A percentile compares a stretch with the other conserved stretches of the same genome.
These are phyloP conservation scores for Bimuria novae-zelandiae DNA, from an alignment of 2,329 filamentous ascomycete genomes.

Conservation along the genomic window DNA sequence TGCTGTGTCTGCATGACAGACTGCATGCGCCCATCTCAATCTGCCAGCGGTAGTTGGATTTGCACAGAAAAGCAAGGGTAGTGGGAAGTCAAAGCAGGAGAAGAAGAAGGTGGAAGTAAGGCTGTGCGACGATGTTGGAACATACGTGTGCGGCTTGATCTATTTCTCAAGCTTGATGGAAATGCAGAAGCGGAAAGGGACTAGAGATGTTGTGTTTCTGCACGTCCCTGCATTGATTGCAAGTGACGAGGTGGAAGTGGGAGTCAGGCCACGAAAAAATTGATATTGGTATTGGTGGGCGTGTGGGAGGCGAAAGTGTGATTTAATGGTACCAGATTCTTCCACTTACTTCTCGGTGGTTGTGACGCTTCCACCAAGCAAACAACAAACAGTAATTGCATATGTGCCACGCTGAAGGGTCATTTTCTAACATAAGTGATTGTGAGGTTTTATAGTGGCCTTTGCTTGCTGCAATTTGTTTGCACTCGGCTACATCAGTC, in stretches of 20 bases:
- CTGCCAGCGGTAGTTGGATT: background rate
- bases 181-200: constrained; percentile 24
- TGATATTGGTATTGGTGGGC: constrained; percentile 45
- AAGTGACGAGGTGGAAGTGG: constrained; percentile 37
- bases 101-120: constrained; percentile 33
- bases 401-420: too few species aligned
- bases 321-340: too few species aligned
- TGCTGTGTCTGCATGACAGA: constrained; percentile 19
- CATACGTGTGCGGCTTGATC: constrained; percentile 52
- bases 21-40: constrained; percentile 13
- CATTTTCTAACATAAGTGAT: too few species aligned
- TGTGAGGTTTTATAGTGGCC: too few species aligned
- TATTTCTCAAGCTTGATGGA: constrained; percentile 47
- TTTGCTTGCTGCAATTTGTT: too few species aligned
- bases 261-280: constrained; percentile 34
- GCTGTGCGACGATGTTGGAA: constrained; percentile 47
- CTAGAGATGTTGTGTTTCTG: constrained; percentile 45
- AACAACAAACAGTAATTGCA: too few species aligned
- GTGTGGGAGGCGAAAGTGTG: constrained; percentile 21
- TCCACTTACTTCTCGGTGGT: too few species aligned
- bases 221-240: constrained; percentile 48
- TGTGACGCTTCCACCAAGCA: too few species aligned
- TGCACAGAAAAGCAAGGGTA: constrained; percentile 8
- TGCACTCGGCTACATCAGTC: too few species aligned
- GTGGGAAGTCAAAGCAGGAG: constrained; percentile 12